Percentiles rank a stretch among this genome's conserved stretches.
Evolutionary conservation across 23 red algal species (phyloP).

Genomic region (Gracilaria gracilis): DNA sequence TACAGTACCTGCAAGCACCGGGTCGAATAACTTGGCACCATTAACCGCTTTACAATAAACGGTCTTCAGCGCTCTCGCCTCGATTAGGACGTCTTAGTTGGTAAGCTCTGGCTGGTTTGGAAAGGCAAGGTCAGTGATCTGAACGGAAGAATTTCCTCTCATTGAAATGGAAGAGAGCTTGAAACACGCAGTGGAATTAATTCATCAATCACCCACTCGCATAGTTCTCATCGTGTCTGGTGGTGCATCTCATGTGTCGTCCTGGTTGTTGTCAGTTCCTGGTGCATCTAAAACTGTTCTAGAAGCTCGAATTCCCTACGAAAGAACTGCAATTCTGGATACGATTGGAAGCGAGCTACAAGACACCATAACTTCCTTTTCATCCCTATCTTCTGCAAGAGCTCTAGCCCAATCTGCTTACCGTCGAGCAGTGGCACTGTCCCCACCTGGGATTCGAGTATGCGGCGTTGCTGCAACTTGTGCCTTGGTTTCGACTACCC

Average conservation of each 20-base stretch:
- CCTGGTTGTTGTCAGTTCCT: slow-evolving; percentile 70
- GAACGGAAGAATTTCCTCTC: not conserved
- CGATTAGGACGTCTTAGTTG: too few relatives aligned
- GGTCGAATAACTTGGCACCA: too few relatives aligned
- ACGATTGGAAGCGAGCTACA: slow-evolving; percentile 25
- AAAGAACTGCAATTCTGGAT: slow-evolving; percentile 24
- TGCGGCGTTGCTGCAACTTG: slow-evolving; percentile 68
- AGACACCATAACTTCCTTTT: slow-evolving; percentile 12
- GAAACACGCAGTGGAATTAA: slow-evolving; percentile 51
- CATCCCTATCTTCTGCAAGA: slow-evolving; percentile 57
- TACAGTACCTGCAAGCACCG: too few relatives aligned
- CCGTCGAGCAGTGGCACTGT: slow-evolving; percentile 50
- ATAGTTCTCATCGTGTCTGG: slow-evolving; percentile 68
- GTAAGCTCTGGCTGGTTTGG: not conserved
- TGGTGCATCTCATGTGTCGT: slow-evolving; percentile 54
- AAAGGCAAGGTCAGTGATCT: not conserved
- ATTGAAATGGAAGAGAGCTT: slow-evolving; percentile 59
- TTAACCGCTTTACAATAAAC: too few relatives aligned
- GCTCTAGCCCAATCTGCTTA: slow-evolving; percentile 59
- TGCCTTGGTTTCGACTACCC: slow-evolving; percentile 26
- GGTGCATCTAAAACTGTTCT: slow-evolving; percentile 72
- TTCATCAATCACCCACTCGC: slow-evolving; percentile 50
- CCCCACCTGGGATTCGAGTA: slow-evolving; percentile 52
- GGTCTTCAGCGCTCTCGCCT: too few relatives aligned
- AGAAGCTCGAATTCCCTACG: slow-evolving; percentile 69